Evolutionary conservation across 2,329 filamentous ascomycete species (phyloP), one percentile per base, ranked within the genome.

Genomic region (Exophiala viscosa): DNA sequence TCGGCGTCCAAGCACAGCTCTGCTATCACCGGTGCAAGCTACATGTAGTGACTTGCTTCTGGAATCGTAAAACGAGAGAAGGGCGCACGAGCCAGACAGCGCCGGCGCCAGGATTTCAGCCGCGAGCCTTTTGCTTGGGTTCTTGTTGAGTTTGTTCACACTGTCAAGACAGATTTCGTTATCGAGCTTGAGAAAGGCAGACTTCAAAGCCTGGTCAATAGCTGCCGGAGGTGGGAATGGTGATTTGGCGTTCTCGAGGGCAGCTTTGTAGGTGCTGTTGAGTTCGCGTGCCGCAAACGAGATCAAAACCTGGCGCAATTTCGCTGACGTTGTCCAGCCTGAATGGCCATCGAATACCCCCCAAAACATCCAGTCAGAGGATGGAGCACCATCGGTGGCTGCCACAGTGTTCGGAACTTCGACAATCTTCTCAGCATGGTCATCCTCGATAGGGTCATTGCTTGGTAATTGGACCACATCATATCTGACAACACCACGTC

Each of bases 381-480:
- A 59, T 57, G 82, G 88, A 54, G 78, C 83, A 67, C 80, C 72
- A 64, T 80, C 74, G 6, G 76, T 75, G 13, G 78, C 76, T 20
- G 79, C 76, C 35, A 80, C 74, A 45, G 75, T 77, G 48, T 80
- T 79, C 3, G 89, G 87, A 7, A 96, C 83, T 70, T 97, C 89
- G 42, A 99, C 90, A 65, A 97, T 96, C 79, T 96, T 95, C 74
- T 99, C 93, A 47, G 91, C 88, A 67, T 99, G 93, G 67, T 99
- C 95, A 66, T 99, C 93, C 73, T 99, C 93, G 54, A 99, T 99
- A 0, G 93, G 93, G 64, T 95, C 89, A 69, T 99, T 99, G 75
- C 90, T 96, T 8, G 92, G 88, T 55, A 97, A 81, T 70, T 99
- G 93, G 18, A 93, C 90, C 7, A 96, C 77, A 70, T 99, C 93